Evolutionary conservation across 2,329 filamentous ascomycete species (phyloP), one percentile per base, ranked within the genome.

Genomic region (Arachnomyces sp.): DNA sequence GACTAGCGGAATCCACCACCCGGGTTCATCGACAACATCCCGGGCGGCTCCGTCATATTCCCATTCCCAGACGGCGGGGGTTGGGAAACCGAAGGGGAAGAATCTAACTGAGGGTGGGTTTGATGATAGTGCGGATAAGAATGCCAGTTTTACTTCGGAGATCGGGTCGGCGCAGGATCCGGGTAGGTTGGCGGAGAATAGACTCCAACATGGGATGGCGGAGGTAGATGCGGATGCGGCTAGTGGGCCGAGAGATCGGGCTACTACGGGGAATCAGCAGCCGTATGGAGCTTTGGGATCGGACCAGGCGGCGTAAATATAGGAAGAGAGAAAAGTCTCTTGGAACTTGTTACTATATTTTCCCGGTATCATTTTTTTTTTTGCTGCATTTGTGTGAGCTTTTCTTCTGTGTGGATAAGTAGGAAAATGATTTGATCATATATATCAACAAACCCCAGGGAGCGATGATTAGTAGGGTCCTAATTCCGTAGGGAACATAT

Each of bases 101-200:
- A 73, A 75, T 49, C 47, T 77, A 38, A 66, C 52, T 1, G 72
- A 76, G 46, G 70, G 68, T 16, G 68, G 62, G 1, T 68, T 71
- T 42, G 57, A 64, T 17, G 51, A 56, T 18, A 55, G 62, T 32
- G 58, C 56, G 7, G 61, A 63, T 16, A 51, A 59, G 15, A 76
- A 75, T 43, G 70, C 67, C 28, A 74, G 69, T 50, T 77, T 69
- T 54, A 68, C 53, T 16, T 57, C 61, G 11, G 69, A 75, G 16
- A 72, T 80, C 44, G 77, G 77, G 2, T 64, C 65, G 2, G 57
- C 70, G 46, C 65, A 76, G 31, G 77, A 81, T 49, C 76, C 78
- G 3, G 70, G 68, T 2, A 61, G 75, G 21, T 50, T 60, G 13
- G 75, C 74, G 5, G 56, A 64, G 49, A 53, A 50, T 21, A 50